Evolutionary conservation across 345 rosid species (phyloP).

Genomic region (Noccaea caerulescens): DNA sequence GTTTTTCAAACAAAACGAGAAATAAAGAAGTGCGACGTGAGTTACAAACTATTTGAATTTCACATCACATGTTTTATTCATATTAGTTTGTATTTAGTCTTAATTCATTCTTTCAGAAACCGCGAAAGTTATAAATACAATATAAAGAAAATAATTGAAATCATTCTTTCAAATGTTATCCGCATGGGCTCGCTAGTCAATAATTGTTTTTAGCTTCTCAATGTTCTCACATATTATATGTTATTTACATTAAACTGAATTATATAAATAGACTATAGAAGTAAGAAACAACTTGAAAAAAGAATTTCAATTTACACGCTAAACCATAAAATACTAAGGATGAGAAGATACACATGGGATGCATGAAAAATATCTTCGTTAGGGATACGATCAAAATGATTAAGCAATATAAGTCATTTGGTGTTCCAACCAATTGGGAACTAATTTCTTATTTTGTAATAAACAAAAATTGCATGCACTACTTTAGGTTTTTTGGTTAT

Average conservation of each 20-base stretch:
- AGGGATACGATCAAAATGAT: slow-evolving; percentile 34
- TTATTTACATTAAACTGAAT: neutral
- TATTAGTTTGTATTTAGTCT: neutral
- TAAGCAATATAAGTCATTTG: slow-evolving; percentile 18
- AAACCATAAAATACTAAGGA: slow-evolving; percentile 9
- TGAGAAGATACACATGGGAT: slow-evolving; percentile 31
- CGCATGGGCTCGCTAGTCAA: slow-evolving; percentile 33
- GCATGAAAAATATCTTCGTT: slow-evolving; percentile 29
- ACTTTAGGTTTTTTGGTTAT: slow-evolving; percentile 24
- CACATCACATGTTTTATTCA: slow-evolving; percentile 27
- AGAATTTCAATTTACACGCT: slow-evolving; percentile 7
- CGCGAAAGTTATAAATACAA: too few species aligned
- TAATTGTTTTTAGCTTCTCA: slow-evolving; percentile 9
- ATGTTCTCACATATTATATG: slow-evolving; percentile 4
- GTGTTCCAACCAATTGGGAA: slow-evolving; percentile 39
- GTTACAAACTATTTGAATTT: slow-evolving; percentile 29
- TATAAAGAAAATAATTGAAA: neutral
- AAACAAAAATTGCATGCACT: slow-evolving; percentile 38
- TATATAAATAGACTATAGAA: slow-evolving; percentile 1
- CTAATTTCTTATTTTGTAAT: slow-evolving; percentile 41
- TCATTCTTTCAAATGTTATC: slow-evolving; percentile 18
- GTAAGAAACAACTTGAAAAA: slow-evolving; percentile 6
- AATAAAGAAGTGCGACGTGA: slow-evolving; percentile 28
- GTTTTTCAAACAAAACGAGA: slow-evolving; percentile 35
- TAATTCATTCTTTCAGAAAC: neutral